Evolutionary conservation across 352 stramenopile species (phyloP), one percentile per base, ranked within the genome.

Genomic region (Thalassiosira hispida): DNA sequence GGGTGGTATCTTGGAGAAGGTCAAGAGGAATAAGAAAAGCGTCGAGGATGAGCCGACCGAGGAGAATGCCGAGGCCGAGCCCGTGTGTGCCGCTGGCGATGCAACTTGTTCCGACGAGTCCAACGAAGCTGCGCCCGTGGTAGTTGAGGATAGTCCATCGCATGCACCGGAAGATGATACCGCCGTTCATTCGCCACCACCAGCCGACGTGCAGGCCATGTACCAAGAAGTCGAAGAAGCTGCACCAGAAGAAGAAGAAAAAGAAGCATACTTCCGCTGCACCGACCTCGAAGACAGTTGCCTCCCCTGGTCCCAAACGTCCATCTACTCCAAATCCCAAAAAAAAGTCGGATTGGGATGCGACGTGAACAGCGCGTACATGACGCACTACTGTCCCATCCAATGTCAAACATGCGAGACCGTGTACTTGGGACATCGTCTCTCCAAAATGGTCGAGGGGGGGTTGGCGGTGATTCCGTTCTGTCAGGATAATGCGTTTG

Each of bases 401-500:
- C 47, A 40, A 7, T 68, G 60, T 8, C 16, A 44, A 2, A 56
- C 60, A 9, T 68, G 60, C 25, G 42, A 53, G 22, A 6, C 57
- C 12, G 23, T 25, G 0, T 6, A 68, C 6, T 16, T 59, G 14
- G 60, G 35, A 12, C 31, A 27, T 5, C 20, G 5, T 5, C n/a
- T 68, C 25, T 9, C 22, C 16, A 33, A 56, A 14, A 53, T 57
- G 14, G 44, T 53, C 8, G 31, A 65, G 20, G 40, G 33, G 1
- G 40, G 33, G 27, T 29, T 46, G 14, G 3, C 2, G 1, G 25
- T 68, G 12, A 18, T 40, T 33, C 44, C 60, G 14, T 57, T 68
- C 7, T 68, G 60, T 68, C 51, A 51, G 11, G 60, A 57, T 51
- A 18, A 65, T 65, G 33, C 22, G 29, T 65, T 51, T 31, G n/a